These are phyloP conservation scores for Emericellopsis cladophorae DNA, from an alignment of 2,329 filamentous ascomycete species.

Conservation along the genomic window DNA sequence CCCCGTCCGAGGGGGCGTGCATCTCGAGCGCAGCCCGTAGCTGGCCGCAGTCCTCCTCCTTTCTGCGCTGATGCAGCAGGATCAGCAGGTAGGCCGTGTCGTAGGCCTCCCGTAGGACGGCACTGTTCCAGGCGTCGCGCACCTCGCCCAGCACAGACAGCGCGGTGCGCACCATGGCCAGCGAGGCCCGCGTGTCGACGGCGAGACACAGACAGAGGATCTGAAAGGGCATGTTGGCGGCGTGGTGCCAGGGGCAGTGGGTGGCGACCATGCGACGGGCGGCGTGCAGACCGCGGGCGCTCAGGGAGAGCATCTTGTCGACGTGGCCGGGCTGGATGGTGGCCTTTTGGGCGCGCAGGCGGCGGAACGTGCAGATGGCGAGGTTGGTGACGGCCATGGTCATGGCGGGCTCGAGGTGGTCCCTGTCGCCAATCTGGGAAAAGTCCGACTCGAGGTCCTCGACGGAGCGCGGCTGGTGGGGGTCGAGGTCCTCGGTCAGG, in stretches of 20 bases:
- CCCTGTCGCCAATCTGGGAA: conserved; percentile 22
- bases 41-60: conserved; percentile 16
- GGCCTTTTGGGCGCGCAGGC: conserved; percentile 35
- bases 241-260: conserved; percentile 42
- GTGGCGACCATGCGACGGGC: conserved; percentile 30
- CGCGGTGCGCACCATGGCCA: conserved; percentile 33
- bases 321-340: conserved; percentile 24
- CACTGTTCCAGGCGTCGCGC: conserved; percentile 27
- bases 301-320: conserved; percentile 32
- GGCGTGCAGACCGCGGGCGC: conserved; percentile 29
- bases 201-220: conserved; percentile 41
- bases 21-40: conserved; percentile 1
- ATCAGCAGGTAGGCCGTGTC: conserved; percentile 41
- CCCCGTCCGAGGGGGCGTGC: neutral
- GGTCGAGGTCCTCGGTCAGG: conserved; percentile 39
- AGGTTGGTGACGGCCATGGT: conserved; percentile 40
- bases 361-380: conserved; percentile 39
- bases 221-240: conserved; percentile 47
- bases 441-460: conserved; percentile 29
- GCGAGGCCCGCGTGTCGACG: conserved; percentile 36
- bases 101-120: conserved; percentile 36
- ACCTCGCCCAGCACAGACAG: conserved; percentile 33
- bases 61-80: conserved; percentile 35
- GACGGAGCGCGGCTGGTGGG: conserved; percentile 26
- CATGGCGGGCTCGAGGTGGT: conserved; percentile 26